Percentiles rank a stretch among this genome's conserved stretches.
Evolutionary conservation across 257 asterid species (phyloP).

Genomic region (Nicotiana noctiflora): DNA sequence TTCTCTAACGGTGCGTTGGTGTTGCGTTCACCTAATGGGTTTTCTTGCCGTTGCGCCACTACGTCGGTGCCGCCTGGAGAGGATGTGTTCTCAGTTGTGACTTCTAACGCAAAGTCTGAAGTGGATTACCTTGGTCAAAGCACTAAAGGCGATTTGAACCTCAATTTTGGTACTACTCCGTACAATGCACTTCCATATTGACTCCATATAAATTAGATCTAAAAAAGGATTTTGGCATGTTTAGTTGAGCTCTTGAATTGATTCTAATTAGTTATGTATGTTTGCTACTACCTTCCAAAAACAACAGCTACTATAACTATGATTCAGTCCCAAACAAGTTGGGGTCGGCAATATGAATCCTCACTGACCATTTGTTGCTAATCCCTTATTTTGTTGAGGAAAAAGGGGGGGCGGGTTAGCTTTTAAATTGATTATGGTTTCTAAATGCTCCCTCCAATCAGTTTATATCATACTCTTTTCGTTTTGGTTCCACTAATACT

Average conservation of each 20-base stretch:
- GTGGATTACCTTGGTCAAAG: slow-evolving; percentile 85
- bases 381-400: no score
- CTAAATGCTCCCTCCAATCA: background rate
- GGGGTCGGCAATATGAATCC: no score
- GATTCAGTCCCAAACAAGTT: no score
- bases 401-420: background rate
- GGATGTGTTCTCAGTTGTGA: slow-evolving; percentile 42
- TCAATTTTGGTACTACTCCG: slow-evolving; percentile 25
- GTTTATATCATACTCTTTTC: background rate
- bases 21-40: background rate
- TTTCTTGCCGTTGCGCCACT: slow-evolving; percentile 21
- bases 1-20: background rate
- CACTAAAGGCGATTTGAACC: slow-evolving; percentile 66
- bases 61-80: slow-evolving; percentile 9
- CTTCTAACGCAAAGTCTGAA: slow-evolving; percentile 35
- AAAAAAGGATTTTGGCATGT: background rate
- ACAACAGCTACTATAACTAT: no score
- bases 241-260: background rate
- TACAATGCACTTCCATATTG: no score
- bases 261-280: background rate
- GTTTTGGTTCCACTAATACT: background rate
- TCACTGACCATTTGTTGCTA: no score
- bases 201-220: no score
- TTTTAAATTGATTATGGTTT: background rate
- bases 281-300: background rate